Percentiles rank a stretch among this genome's conserved stretches.
Conservation (phyloP, 768 basidiomycete genomes). For the Boletus speciosus region DNA sequence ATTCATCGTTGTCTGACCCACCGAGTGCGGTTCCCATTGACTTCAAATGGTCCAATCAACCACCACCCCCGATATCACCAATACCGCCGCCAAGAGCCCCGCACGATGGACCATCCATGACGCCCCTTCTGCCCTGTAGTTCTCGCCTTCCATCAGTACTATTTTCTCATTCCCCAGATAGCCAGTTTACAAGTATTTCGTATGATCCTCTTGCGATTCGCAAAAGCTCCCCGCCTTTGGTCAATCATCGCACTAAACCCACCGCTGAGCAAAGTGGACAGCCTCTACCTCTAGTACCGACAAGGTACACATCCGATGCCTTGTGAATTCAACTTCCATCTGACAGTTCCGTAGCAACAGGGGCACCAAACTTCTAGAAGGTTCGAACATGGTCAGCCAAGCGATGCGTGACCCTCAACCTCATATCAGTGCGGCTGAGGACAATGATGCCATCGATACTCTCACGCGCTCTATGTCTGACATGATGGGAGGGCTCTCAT, state of each 20-base stretch:
- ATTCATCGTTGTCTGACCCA: neutral
- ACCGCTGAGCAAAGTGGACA: neutral
- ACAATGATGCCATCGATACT: neutral
- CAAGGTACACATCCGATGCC: constrained; percentile 7
- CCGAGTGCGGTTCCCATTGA: neutral
- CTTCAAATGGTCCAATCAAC: neutral
- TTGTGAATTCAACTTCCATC: neutral
- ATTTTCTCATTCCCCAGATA: neutral
- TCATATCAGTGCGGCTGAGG: neutral
- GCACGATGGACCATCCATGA: neutral
- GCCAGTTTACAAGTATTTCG: neutral
- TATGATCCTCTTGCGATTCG: neutral
- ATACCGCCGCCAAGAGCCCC: neutral
- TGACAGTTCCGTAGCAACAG: constrained; percentile 3
- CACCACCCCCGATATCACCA: neutral
- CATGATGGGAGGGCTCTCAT: neutral
- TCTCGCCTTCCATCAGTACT: neutral
- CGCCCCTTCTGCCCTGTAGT: neutral
- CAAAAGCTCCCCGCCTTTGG: constrained; percentile 2
- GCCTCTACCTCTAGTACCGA: neutral
- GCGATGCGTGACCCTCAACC: neutral
- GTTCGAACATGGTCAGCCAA: neutral
- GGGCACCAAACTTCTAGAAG: neutral
- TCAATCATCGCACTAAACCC: constrained; percentile 8
- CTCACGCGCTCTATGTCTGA: constrained; percentile 11